Base-by-base conservation (phyloP, 1,139 yeast species). In the Yarrowia galli region DNA sequence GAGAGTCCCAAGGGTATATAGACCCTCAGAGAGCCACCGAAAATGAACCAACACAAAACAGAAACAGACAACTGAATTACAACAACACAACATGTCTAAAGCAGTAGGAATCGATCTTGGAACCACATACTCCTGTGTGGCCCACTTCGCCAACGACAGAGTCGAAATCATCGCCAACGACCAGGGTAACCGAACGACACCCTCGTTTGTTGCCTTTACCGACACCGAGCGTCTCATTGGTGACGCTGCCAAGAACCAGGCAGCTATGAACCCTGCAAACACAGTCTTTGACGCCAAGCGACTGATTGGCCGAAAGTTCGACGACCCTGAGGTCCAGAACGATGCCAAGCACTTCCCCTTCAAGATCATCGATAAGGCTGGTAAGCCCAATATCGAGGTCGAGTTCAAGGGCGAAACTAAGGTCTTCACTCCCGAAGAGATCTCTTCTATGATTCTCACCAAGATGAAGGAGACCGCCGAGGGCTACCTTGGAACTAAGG, bases 211-310 rank as follows among this genome's bases (percentile, higher is more conserved):
- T 81, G 97, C 97, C 76, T 92, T 92, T 91, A 91, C 96, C 75
- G 89, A 90, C 81, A 91, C 90, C 80, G 97, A 92, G 87, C 91
- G 98, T 87, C 87, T 92, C 81, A 91, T 92, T 79, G 98, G 98
- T 87, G 97, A 92, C 84, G 97, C 97, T 79, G 97, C 97, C 80
- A 92, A 92, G 91, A 92, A 92, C 83, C 97, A 92, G 85, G 97
- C 97, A 79, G 97, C 97, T 82, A 87, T 92, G 87, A 92, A 92
- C 90, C 97, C 97, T 81, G 86, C 83, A 80, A 92, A 92, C 89
- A 92, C 97, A 75, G 97, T 92, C 77, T 92, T 92, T 82, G 97
- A 92, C 79, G 97, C 97, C 78, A 92, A 92, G 88, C 95, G 97
- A 87, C 87, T 92, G 82, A 92, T 92, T 76, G 97, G 97, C 83